Evolutionary conservation across 176 grass and related monocot species (phyloP), one percentile per base, ranked within the genome.

Genomic region (Triticum monococcum): DNA sequence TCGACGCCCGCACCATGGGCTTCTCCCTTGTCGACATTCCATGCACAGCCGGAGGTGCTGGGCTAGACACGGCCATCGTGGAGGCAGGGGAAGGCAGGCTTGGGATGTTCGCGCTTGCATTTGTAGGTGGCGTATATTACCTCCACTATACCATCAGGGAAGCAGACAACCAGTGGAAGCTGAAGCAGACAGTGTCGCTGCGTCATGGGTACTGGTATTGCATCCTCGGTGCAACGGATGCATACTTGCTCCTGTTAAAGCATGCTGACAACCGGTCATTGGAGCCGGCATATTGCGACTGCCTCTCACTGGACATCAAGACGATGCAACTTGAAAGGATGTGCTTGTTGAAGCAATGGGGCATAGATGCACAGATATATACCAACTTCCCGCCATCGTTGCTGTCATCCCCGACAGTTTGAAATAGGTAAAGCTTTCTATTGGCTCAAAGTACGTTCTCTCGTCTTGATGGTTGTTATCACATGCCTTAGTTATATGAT

Each of bases 31-130:
- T 33, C 18, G 66, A 68, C 7, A 17, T 75, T 71, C 79, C 79
- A 23, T n/a, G 61, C 4, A 3, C 11, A 65, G 69, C 85, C 59
- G 9, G 68, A 71, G 68, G 81, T 22, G 37, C 56, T 79, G 68
- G 59, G 9, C 40, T 54, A 54, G 50, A 66, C 22, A 74, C 81
- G 7, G 40, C 85, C 30, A 36, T 87, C 22, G 69, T 87, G 57
- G 85, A 81, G 14, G 78, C 78, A 87, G 78, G 59, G 85, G 85
- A 64, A 81, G 68, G 59, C 41, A 66, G 28, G 41, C 37, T 64
- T 33, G 85, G 68, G 59, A 75, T 87, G 59, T 87, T 87, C 25
- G 30, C 30, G 13, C 22, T 40, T 28, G 78, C 40, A 54, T 52
- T 52, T 52, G 48, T 52, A 6, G 57, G 64, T 22, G 85, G 78